Conservation (phyloP, 352 stramenopile species). For the Stephanocyclus meneghinianus region DNA sequence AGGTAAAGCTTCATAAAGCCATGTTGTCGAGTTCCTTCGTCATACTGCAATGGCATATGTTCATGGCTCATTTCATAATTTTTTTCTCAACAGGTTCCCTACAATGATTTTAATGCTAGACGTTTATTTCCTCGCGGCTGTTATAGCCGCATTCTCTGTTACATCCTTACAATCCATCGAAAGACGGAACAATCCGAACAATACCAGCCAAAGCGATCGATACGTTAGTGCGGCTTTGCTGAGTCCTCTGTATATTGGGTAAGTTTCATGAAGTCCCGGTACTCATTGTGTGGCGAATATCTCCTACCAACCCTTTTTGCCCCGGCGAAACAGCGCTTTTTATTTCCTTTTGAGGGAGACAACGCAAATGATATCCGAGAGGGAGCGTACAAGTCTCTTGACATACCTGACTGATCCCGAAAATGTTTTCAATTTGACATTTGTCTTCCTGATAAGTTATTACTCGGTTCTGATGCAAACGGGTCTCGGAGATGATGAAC, state of each 20-base stretch:
- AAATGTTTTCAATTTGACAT: constrained; percentile 67
- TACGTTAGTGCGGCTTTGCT: constrained; percentile 27
- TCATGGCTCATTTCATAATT: background rate
- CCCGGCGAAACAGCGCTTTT: background rate
- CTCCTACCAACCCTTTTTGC: background rate
- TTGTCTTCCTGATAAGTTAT: constrained; percentile 62
- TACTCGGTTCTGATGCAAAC: constrained; percentile 67
- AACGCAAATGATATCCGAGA: constrained; percentile 61
- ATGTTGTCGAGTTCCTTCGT: background rate
- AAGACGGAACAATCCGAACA: constrained; percentile 31
- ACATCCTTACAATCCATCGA: constrained; percentile 59
- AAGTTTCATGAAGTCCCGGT: background rate
- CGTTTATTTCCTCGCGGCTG: constrained; percentile 52
- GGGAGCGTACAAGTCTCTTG: constrained; percentile 21
- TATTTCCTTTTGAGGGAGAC: constrained; percentile 78
- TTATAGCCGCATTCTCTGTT: constrained; percentile 71
- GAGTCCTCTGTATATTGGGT: constrained; percentile 59
- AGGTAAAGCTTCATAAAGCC: background rate
- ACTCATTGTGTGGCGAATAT: background rate
- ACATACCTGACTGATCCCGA: constrained; percentile 47
- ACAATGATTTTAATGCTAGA: constrained; percentile 61
- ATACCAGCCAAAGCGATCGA: constrained; percentile 6
- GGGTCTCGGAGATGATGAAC: constrained; percentile 36
- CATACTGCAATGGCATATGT: background rate
- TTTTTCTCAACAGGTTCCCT: constrained; percentile 10